phyloP scores from a whole-genome alignment of 163 green algal genomes.

The Scenedesmus sp. region DNA sequence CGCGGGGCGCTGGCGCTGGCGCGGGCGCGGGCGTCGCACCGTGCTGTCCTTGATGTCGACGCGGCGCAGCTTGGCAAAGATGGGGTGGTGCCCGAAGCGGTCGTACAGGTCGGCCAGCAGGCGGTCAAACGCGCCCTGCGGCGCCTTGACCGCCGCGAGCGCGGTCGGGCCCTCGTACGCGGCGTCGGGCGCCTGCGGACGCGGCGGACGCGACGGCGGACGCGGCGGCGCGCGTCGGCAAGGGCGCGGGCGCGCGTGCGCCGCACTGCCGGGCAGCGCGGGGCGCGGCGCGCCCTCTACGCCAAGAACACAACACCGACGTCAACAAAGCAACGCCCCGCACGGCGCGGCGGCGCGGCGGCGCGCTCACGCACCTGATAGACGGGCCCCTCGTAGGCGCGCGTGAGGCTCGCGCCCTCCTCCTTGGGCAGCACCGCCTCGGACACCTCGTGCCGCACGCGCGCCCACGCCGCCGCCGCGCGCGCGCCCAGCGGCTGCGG shows the following conservation, averaged over 20 bases:
- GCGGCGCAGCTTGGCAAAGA: slow-evolving; percentile 39
- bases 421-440: slow-evolving; percentile 40
- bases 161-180: slow-evolving; percentile 1
- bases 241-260: no score
- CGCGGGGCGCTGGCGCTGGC: neutral
- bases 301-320: neutral
- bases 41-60: slow-evolving; percentile 15
- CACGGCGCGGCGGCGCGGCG: slow-evolving; percentile 8
- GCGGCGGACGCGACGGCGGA: no score
- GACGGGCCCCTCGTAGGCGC: slow-evolving; percentile 15
- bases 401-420: slow-evolving; percentile 25
- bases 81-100: slow-evolving; percentile 22
- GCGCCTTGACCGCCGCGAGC: neutral
- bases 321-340: neutral
- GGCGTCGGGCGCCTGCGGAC: neutral
- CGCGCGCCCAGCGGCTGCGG: slow-evolving; percentile 14
- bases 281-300: no score
- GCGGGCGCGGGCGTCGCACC: no score
- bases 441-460: slow-evolving; percentile 7
- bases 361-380: slow-evolving; percentile 26
- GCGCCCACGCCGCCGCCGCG: slow-evolving; percentile 4
- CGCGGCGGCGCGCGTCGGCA: no score
- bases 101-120: neutral
- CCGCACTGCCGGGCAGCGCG: no score
- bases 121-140: neutral